A percentile compares a stretch with the other conserved stretches of the same genome.
Evolutionary conservation across 2,329 filamentous ascomycete genomes (phyloP).

Genomic region (Botrytis tulipae): DNA sequence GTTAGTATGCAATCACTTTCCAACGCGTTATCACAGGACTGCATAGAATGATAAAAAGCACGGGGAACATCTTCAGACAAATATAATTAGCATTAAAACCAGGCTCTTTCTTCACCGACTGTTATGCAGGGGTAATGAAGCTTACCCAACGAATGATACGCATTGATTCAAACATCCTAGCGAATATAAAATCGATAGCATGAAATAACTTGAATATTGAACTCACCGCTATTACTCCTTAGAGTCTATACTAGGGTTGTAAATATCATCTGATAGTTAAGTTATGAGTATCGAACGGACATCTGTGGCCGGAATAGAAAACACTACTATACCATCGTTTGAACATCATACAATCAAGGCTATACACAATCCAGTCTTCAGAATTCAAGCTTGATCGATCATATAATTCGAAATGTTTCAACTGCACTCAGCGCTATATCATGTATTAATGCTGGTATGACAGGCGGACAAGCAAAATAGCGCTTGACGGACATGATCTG

Average conservation of each 20-base stretch:
- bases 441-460: not conserved
- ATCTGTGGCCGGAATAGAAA: not conserved
- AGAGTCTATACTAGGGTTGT: not conserved
- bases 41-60: not conserved
- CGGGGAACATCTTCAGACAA: not conserved
- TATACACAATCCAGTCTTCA: not conserved
- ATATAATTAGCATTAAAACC: not conserved
- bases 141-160: not conserved
- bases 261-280: not conserved
- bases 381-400: not conserved
- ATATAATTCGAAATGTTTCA: not conserved
- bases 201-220: not conserved
- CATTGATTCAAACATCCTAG: not conserved
- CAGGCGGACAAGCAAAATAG: not conserved
- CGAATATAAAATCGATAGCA: not conserved
- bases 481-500: not conserved
- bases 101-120: conserved; percentile 2
- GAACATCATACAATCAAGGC: not conserved
- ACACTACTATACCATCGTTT: not conserved
- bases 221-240: not conserved
- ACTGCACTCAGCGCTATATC: not conserved
- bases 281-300: not conserved
- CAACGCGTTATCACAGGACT: not conserved
- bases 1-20: not conserved
- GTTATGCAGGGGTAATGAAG: not conserved